A percentile compares a stretch with the other conserved stretches of the same genome.
These are phyloP conservation scores for Helianthus annuus DNA, from an alignment of 129 eudicot genomes.

Conservation along the genomic window HanXRQr2.0-SUNRISE NC_035442.2:111369593-111370092, in stretches of 20 bases:
- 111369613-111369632: slow-evolving; percentile 43
- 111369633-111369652: slow-evolving; percentile 40
- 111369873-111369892: slow-evolving; percentile 92
- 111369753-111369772: slow-evolving; percentile 56
- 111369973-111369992: slow-evolving; percentile 36
- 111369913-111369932: slow-evolving; percentile 22
- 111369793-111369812: not conserved
- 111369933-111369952: slow-evolving; percentile 1
- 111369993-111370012: slow-evolving; percentile 84
- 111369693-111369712: slow-evolving; percentile 66
- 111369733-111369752: slow-evolving; percentile 85
- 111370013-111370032: slow-evolving; percentile 73
- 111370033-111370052: slow-evolving; percentile 90
- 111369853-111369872: slow-evolving; percentile 91
- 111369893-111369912: slow-evolving; percentile 85
- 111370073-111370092: slow-evolving; percentile 90
- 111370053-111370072: slow-evolving; percentile 89
- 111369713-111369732: slow-evolving; percentile 89
- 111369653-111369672: slow-evolving; percentile 42
- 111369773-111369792: not conserved
- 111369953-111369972: slow-evolving; percentile 1
- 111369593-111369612: slow-evolving; percentile 45
- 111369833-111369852: slow-evolving; percentile 70
- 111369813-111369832: not conserved
- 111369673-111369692: slow-evolving; percentile 48